Evolutionary conservation across 129 eudicot species (phyloP).

Genomic region (Flaveria linearis): DNA sequence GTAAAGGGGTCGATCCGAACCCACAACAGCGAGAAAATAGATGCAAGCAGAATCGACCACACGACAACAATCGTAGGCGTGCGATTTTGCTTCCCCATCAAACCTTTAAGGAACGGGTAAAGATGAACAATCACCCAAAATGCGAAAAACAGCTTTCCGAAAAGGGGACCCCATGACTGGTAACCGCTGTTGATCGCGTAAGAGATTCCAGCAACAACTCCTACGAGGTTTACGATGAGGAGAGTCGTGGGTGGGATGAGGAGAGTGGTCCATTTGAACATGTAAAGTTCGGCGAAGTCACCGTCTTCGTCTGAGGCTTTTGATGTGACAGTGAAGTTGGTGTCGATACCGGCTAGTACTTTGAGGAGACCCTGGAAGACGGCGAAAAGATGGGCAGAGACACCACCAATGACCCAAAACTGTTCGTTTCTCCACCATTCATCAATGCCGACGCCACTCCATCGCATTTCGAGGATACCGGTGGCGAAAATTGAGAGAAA

Average conservation of each 20-base stretch:
- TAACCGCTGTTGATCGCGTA: conserved; percentile 85
- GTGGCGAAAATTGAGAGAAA: conserved; percentile 89
- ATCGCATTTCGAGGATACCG: conserved; percentile 89
- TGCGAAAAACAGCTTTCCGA: conserved; percentile 81
- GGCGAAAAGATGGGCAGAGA: conserved; percentile 81
- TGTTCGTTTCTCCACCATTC: conserved; percentile 98
- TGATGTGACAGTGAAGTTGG: conserved; percentile 91
- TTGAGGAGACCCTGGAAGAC: conserved; percentile 86
- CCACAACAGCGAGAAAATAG: conserved; percentile 85
- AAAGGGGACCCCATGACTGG: conserved; percentile 93
- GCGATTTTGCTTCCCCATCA: conserved; percentile 90
- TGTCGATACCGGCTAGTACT: conserved; percentile 89
- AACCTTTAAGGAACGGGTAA: conserved; percentile 89
- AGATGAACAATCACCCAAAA: conserved; percentile 97
- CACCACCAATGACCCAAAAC: conserved; percentile 95
- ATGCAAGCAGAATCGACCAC: conserved; percentile 88
- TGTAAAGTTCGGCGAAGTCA: conserved; percentile 73
- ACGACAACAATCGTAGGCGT: conserved; percentile 83
- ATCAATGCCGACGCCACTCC: conserved; percentile 93
- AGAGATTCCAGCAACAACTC: conserved; percentile 85
- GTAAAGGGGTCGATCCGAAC: conserved; percentile 83
- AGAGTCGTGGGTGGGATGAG: conserved; percentile 86
- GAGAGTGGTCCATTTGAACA: conserved; percentile 93
- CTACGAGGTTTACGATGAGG: conserved; percentile 73
- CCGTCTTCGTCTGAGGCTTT: conserved; percentile 91